These are phyloP conservation scores for Decorospora gaudefroyi DNA, from an alignment of 2,329 filamentous ascomycete species.

Conservation along the genomic window DNA sequence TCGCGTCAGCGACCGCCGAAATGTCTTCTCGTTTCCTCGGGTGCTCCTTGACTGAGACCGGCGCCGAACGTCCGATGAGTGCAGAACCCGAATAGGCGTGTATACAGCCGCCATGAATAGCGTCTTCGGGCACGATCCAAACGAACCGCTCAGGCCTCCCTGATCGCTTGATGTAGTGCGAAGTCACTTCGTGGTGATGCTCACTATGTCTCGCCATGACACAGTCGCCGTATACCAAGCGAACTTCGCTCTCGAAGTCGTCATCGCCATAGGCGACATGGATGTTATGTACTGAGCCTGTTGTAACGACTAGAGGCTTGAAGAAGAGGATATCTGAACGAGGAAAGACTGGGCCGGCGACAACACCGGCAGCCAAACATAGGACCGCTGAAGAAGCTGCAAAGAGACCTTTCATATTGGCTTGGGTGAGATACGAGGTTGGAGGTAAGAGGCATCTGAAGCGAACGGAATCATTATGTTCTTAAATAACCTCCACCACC, in stretches of 20 bases:
- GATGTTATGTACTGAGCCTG: constrained; percentile 56
- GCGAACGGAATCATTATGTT: not conserved
- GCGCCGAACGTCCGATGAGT: constrained; percentile 51
- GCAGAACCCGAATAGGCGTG: constrained; percentile 51
- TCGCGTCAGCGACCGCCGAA: constrained; percentile 58
- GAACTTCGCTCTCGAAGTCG: constrained; percentile 51
- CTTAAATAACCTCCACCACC: constrained; percentile 22
- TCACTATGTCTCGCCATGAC: constrained; percentile 41
- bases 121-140: constrained; percentile 53
- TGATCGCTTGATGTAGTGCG: constrained; percentile 41
- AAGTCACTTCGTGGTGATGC: constrained; percentile 54
- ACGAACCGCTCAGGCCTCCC: constrained; percentile 53
- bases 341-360: constrained; percentile 25
- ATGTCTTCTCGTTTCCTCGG: constrained; percentile 47
- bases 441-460: constrained; percentile 1
- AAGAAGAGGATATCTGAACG: constrained; percentile 39
- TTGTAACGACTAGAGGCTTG: constrained; percentile 42
- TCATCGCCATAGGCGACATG: constrained; percentile 51
- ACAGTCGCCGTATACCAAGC: constrained; percentile 54
- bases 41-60: constrained; percentile 45
- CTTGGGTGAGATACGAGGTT: constrained; percentile 1
- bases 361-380: constrained; percentile 28
- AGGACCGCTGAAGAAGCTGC: constrained; percentile 34
- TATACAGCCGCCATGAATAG: constrained; percentile 49
- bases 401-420: constrained; percentile 35